Evolutionary conservation across 805 yeast species (phyloP).

Genomic region (Lipomyces sp.): DNA sequence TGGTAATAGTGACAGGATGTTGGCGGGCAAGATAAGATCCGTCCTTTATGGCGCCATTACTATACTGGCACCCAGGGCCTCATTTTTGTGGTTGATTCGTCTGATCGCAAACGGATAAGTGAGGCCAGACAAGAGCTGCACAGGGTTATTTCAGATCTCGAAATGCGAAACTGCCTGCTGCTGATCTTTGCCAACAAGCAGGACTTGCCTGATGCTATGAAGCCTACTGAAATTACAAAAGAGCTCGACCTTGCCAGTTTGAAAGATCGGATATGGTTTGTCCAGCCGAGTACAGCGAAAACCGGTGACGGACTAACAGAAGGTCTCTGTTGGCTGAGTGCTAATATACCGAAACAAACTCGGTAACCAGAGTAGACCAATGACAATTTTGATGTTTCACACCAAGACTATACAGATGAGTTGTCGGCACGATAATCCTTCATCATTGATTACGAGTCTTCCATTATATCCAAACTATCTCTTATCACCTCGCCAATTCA

Average conservation of each 20-base stretch:
- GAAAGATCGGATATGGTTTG: conserved; percentile 99
- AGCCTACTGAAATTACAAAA: conserved; percentile 97
- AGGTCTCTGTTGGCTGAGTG: conserved; percentile 96
- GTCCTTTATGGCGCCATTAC: conserved; percentile 99
- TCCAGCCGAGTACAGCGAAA: conserved; percentile 98
- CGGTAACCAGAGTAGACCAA: neutral
- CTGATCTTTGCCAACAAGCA: conserved; percentile 97
- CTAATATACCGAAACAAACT: conserved; percentile 74
- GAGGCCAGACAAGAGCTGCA: conserved; percentile 98
- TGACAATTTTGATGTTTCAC: neutral
- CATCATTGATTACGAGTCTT: neutral
- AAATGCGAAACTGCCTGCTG: conserved; percentile 93
- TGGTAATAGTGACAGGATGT: conserved; percentile 65
- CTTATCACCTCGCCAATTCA: neutral
- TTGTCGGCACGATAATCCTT: neutral
- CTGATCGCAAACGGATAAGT: conserved; percentile 95
- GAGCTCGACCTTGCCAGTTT: conserved; percentile 95
- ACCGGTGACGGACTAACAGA: conserved; percentile 98
- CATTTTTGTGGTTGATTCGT: conserved; percentile 95
- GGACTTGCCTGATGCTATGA: conserved; percentile 99
- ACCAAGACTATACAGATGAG: neutral
- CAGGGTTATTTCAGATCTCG: conserved; percentile 98
- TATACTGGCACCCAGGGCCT: conserved; percentile 99
- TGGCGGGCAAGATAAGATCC: conserved; percentile 99
- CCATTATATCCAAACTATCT: too few species aligned